Evolutionary conservation across 352 stramenopile species (phyloP), one percentile per base, ranked within the genome.

Genomic region (Phytophthora pinifolia): DNA sequence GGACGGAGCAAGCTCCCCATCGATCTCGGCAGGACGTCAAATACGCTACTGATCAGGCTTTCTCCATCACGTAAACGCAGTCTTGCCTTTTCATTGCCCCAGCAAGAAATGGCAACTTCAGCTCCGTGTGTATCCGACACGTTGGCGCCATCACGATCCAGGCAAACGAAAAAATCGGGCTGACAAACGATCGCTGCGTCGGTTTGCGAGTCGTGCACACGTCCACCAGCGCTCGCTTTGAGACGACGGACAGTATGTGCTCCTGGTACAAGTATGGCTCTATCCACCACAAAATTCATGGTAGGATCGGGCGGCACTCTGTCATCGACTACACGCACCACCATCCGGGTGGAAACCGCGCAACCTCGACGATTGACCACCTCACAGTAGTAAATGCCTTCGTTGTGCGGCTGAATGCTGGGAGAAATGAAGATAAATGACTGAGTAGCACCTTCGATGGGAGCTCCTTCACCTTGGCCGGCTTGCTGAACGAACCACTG

Each of bases 321-420:
- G 35, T 88, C 75, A 36, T 86, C 71, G 2, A 86, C 65, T 0
- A 92, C 74, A 4, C 58, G 27, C 13, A 88, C 46, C 6, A 64
- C 10, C 67, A 86, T 70, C 0, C 27, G 42, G 2, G 63, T 65
- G 3, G 78, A 79, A 2, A 34, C 2, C 9, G 68, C 48, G 2
- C 14, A 35, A 6, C 82, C 78, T 39, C 73, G 74, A 45, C 76
- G 76, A 47, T 90, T 92, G 8, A 30, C 47, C 25, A 90, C 46
- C n/a, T 80, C 51, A 34, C 82, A 92, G 34, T 76, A 58, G 55
- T 88, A 92, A 6, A 39, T 14, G 0, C 79, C 82, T 59, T 75
- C 67, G 22, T 92, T 85, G 55, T 84, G 67, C 1, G 61, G 57
- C 32, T 84, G 74, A 22, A 85, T 66, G 34, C 50, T 80, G 22